Percentiles rank a stretch among this genome's conserved stretches.
Conservation (phyloP, 164 flowering plant genomes). For the Aristolochia contorta region DNA sequence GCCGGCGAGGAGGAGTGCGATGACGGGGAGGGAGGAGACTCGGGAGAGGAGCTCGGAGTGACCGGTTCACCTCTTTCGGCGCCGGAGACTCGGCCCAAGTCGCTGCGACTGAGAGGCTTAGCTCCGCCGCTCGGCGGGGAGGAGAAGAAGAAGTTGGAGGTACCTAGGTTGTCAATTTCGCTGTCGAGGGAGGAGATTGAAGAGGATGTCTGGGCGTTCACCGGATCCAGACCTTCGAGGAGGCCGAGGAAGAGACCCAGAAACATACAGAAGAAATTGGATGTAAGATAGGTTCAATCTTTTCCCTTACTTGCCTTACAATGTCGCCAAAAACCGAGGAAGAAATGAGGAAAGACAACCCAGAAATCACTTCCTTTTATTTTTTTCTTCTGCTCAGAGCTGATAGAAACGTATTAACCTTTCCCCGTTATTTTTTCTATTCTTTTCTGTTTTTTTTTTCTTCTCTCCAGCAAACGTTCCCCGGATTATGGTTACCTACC, state of each 20-base stretch:
- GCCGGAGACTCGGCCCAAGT: constrained; percentile 19
- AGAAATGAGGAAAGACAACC: no score
- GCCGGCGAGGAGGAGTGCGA: constrained; percentile 36
- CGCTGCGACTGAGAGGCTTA: constrained; percentile 15
- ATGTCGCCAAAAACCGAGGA: no score
- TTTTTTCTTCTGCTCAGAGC: no score
- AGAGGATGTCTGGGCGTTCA: constrained; percentile 49
- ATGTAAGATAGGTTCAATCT: no score
- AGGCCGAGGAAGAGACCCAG: constrained; percentile 64
- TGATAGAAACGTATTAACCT: no score
- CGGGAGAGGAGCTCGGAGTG: constrained; percentile 8
- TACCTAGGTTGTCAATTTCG: constrained; percentile 32
- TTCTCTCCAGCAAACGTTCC: no score
- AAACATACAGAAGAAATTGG: constrained; percentile 28
- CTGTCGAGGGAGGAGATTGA: constrained; percentile 59
- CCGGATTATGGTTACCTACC: no score
- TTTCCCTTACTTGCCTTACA: no score
- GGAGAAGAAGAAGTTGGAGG: constrained; percentile 25
- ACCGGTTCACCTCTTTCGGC: constrained; percentile 16
- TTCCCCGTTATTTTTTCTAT: no score
- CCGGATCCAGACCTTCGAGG: constrained; percentile 50
- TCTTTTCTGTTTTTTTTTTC: no score
- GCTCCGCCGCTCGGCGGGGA: constrained; percentile 1
- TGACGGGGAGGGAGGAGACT: constrained; percentile 13
- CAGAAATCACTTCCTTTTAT: no score